Evolutionary conservation across 495 filamentous ascomycete genomes (phyloP).

Genomic region (Aspergillus nidulans): DNA sequence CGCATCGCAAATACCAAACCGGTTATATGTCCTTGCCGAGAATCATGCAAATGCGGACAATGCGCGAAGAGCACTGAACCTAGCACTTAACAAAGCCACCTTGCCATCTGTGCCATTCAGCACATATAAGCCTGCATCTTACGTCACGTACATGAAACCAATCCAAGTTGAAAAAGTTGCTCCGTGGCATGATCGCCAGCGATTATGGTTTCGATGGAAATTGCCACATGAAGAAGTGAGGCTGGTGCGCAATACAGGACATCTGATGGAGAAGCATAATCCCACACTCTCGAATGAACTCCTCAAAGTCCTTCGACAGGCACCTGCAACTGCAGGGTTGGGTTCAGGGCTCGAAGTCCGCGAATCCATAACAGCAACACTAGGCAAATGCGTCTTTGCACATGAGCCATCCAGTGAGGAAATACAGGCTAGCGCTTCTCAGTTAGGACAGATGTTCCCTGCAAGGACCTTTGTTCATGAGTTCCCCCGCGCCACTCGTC

Average conservation of each 20-base stretch:
- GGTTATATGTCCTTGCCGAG: constrained; percentile 32
- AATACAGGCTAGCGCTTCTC: constrained; percentile 22
- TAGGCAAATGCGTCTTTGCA: constrained; percentile 38
- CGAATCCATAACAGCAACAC: constrained; percentile 37
- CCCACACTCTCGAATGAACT: constrained; percentile 32
- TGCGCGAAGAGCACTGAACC: constrained; percentile 33
- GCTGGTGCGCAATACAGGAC: constrained; percentile 1
- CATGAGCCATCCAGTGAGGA: constrained; percentile 23
- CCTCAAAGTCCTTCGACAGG: constrained; percentile 30
- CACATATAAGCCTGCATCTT: constrained; percentile 31
- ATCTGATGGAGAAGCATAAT: constrained; percentile 33
- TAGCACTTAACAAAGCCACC: constrained; percentile 23
- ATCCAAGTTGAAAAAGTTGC: constrained; percentile 19
- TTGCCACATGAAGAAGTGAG: constrained; percentile 18
- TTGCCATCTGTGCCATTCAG: constrained; percentile 27
- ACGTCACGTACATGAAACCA: constrained; percentile 19
- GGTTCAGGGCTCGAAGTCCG: constrained; percentile 9
- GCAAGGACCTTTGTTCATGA: constrained; percentile 31
- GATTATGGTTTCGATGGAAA: constrained; percentile 40
- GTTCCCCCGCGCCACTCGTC: constrained; percentile 25
- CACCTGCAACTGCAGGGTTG: neutral
- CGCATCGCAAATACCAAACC: constrained; percentile 13
- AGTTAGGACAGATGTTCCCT: constrained; percentile 30
- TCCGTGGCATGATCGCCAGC: constrained; percentile 32
- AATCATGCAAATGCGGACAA: constrained; percentile 30